Evolutionary conservation across 2,329 filamentous ascomycete species (phyloP), one percentile per base, ranked within the genome.

Genomic region (Esteya vermicola): DNA sequence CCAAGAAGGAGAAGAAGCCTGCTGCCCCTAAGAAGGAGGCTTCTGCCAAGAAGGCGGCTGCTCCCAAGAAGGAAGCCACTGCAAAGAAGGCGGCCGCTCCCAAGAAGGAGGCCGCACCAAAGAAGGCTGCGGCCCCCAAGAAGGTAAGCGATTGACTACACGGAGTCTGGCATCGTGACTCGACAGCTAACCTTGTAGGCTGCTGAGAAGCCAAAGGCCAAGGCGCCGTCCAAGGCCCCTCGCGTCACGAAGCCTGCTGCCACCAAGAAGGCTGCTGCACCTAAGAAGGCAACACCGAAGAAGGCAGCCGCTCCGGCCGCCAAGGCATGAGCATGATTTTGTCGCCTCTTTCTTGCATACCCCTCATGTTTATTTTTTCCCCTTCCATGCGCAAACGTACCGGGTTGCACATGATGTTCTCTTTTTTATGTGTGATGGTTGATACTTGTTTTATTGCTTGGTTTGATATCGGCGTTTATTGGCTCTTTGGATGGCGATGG

Each of bases 161-260:
- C n/a, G n/a, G n/a, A n/a, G n/a, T n/a, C n/a, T n/a, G n/a, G n/a
- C n/a, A n/a, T n/a, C n/a, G n/a, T n/a, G n/a, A n/a, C n/a, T n/a
- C n/a, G n/a, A n/a, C n/a, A n/a, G n/a, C n/a, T n/a, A n/a, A n/a
- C n/a, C n/a, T n/a, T n/a, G n/a, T n/a, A 36, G 35, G 35, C 35
- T 25, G 35, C 25, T 28, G 78, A 85, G 50, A 78, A 81, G 62
- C 68, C 76, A 47, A 76, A 78, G 53, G 69, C 80, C 36, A 63
- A 86, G 39, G 74, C 72, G 58, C 88, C 84, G 75, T 88, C 85
- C 59, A 91, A 91, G 75, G 79, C 83, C 40, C 85, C 85, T 36
- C 81, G 85, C 50, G 81, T 93, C 52, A 75, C 80, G 52, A 93
- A 91, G 75, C 66, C 70, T 20, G 64, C 68, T 28, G 62, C 60